Percentiles rank a stretch among this genome's conserved stretches.
These are phyloP conservation scores for Agaricus subrufescens DNA, from an alignment of 768 basidiomycete genomes.

Conservation along the genomic window DNA sequence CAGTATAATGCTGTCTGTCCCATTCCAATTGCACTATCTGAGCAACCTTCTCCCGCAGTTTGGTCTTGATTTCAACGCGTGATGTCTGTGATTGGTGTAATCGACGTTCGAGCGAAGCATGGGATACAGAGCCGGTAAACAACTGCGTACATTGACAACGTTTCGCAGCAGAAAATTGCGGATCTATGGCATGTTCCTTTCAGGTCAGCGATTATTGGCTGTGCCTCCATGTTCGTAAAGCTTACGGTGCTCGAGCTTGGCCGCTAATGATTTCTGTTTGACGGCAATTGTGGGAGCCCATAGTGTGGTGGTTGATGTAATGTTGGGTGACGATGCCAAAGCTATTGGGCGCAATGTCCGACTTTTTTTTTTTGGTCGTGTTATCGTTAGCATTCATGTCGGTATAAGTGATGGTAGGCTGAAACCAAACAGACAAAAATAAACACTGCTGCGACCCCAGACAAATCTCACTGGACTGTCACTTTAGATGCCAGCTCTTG, in stretches of 20 bases:
- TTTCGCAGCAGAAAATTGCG: conserved; percentile 61
- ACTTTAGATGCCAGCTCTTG: too few relatives aligned
- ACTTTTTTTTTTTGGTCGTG: not conserved
- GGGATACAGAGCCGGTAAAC: conserved; percentile 56
- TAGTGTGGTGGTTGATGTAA: not conserved
- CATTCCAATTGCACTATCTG: conserved; percentile 62
- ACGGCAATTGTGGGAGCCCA: conserved; percentile 22
- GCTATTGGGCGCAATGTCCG: not conserved
- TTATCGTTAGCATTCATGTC: not conserved
- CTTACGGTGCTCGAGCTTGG: conserved; percentile 62
- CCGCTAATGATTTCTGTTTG: conserved; percentile 63
- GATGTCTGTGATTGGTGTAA: conserved; percentile 56
- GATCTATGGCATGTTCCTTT: conserved; percentile 35
- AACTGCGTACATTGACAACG: conserved; percentile 62
- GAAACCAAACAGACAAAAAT: too few relatives aligned
- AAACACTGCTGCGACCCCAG: too few relatives aligned
- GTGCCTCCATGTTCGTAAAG: not conserved
- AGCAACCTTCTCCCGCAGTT: conserved; percentile 60
- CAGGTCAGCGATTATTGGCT: not conserved
- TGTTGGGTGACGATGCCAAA: not conserved
- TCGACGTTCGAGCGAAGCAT: conserved; percentile 65
- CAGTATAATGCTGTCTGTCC: conserved; percentile 65
- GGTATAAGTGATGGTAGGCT: not conserved
- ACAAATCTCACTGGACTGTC: too few relatives aligned
- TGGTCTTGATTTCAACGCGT: conserved; percentile 61